Conservation (phyloP, 345 rosid species). For the Pseudoturritis turrita region DNA sequence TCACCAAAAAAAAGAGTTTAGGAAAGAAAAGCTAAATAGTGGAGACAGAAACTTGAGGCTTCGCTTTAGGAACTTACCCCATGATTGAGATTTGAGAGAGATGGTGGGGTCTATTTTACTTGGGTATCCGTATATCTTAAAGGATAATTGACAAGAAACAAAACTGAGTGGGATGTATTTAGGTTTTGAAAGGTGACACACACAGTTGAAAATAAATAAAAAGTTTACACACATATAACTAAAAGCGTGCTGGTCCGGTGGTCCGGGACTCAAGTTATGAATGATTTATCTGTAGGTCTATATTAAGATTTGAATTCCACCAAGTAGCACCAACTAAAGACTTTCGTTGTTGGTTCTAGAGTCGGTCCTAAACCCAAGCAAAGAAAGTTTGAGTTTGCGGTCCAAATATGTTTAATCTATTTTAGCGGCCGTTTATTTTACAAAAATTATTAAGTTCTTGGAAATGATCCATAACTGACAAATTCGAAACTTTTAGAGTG, state of each 20-base stretch:
- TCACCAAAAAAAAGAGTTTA: neutral
- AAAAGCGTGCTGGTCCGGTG: neutral
- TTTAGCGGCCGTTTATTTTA: too few species aligned
- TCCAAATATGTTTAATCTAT: too few species aligned
- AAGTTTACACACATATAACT: neutral
- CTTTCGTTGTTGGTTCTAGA: too few species aligned
- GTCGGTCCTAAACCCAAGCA: too few species aligned
- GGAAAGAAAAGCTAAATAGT: constrained; percentile 12
- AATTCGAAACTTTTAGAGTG: too few species aligned
- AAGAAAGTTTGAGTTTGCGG: too few species aligned
- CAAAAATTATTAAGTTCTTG: too few species aligned
- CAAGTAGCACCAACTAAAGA: too few species aligned
- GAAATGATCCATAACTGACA: too few species aligned
- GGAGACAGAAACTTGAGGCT: constrained; percentile 26
- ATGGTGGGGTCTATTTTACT: constrained; percentile 13
- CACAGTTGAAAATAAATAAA: neutral
- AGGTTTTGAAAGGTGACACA: constrained; percentile 19
- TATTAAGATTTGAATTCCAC: too few species aligned
- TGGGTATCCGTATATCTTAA: constrained; percentile 11
- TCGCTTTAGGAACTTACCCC: constrained; percentile 24
- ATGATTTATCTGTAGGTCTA: neutral
- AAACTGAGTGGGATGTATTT: constrained; percentile 17
- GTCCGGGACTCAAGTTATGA: neutral
- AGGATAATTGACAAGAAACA: constrained; percentile 8
- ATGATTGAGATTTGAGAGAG: constrained; percentile 18